These are phyloP conservation scores for Porogramme epimiltina DNA, from an alignment of 1,284 basidiomycete genomes.

Conservation along the genomic window DNA sequence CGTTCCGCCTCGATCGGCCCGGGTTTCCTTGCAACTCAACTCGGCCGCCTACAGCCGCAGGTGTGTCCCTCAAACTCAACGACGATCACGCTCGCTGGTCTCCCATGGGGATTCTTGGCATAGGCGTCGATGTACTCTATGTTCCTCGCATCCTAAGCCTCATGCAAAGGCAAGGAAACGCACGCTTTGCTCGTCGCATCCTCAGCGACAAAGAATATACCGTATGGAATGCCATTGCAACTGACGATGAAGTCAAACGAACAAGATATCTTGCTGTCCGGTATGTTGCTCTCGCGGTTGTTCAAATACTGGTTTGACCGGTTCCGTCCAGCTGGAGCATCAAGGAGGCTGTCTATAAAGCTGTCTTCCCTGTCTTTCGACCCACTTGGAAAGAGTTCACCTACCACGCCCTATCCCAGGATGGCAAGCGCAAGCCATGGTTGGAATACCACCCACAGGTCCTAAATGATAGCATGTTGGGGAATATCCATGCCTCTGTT, in stretches of 20 bases:
- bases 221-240: constrained; percentile 43
- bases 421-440: constrained; percentile 47
- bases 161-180: constrained; percentile 49
- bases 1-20: no score
- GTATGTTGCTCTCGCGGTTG: constrained; percentile 39
- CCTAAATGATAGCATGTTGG: constrained; percentile 21
- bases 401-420: constrained; percentile 40
- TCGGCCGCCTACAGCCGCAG: no score
- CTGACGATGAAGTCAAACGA: constrained; percentile 25
- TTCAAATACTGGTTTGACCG: not conserved
- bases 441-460: constrained; percentile 41
- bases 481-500: constrained; percentile 64
- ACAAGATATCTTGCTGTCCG: constrained; percentile 65
- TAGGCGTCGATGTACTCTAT: constrained; percentile 80
- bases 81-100: no score
- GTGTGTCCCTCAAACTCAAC: no score
- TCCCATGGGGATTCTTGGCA: constrained; percentile 65
- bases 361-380: constrained; percentile 62
- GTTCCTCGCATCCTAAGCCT: constrained; percentile 65
- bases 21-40: no score
- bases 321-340: constrained; percentile 65
- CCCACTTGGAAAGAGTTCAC: constrained; percentile 83
- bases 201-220: constrained; percentile 57
- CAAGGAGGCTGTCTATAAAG: constrained; percentile 93
- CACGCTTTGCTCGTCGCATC: constrained; percentile 60